Conservation (phyloP, 306 rosid species). For the Sesbania bispinosa region DNA sequence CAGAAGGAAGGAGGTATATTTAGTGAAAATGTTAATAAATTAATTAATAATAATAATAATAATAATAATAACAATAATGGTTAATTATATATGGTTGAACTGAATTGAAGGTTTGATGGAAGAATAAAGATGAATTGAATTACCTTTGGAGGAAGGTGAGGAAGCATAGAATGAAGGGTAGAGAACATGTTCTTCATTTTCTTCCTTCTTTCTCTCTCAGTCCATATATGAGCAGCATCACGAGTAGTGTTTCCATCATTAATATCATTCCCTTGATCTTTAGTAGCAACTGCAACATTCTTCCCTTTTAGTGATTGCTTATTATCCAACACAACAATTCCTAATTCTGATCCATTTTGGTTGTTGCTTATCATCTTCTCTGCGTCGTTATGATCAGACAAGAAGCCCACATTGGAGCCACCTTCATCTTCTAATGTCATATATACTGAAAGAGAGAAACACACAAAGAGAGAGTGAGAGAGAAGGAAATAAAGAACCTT, state of each 20-base stretch:
- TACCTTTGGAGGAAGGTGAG: constrained; percentile 79
- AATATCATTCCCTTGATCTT: background rate
- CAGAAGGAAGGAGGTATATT: background rate
- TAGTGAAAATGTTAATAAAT: too few species aligned
- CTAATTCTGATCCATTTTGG: too few species aligned
- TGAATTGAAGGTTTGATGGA: too few species aligned
- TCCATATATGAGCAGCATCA: constrained; percentile 68
- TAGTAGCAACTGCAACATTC: background rate
- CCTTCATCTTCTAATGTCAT: constrained; percentile 25
- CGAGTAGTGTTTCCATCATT: constrained; percentile 55
- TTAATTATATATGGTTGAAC: background rate
- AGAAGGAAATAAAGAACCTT: too few species aligned
- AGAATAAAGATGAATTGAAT: too few species aligned
- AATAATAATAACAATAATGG: too few species aligned
- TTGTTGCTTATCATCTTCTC: too few species aligned
- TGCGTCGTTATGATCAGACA: too few species aligned
- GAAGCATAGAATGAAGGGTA: constrained; percentile 78
- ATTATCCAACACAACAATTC: too few species aligned
- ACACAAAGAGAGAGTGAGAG: background rate
- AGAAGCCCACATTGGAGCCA: background rate
- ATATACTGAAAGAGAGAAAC: background rate
- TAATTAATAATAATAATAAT: too few species aligned
- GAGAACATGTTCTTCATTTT: constrained; percentile 78
- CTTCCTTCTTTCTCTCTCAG: constrained; percentile 86
- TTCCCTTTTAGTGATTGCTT: constrained; percentile 10